phyloP scores from a whole-genome alignment of 805 yeast genomes.

The Hanseniaspora valbyensis region DNA sequence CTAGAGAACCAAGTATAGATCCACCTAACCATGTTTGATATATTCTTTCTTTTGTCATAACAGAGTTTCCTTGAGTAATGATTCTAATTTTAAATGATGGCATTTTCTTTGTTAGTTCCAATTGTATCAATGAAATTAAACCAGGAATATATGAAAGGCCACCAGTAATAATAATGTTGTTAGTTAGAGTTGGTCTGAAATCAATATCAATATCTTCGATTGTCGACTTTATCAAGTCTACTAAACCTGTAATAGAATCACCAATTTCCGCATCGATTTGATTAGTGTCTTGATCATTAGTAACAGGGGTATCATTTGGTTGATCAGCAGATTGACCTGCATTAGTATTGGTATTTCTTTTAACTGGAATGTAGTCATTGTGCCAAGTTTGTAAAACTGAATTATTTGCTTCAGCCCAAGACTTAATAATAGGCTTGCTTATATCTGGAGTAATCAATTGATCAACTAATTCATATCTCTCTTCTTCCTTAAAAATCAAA shows the following conservation, averaged over 20 bases:
- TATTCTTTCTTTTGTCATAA: conserved; percentile 47
- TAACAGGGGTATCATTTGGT: conserved; percentile 20
- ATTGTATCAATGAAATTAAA: conserved; percentile 60
- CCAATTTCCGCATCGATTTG: conserved; percentile 3
- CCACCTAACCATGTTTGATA: conserved; percentile 90
- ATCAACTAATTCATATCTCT: conserved; percentile 53
- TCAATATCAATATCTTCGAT: conserved; percentile 59
- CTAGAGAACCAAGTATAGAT: conserved; percentile 72
- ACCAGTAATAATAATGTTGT: conserved; percentile 80
- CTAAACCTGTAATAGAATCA: conserved; percentile 37
- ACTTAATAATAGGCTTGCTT: conserved; percentile 32
- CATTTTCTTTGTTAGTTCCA: conserved; percentile 55
- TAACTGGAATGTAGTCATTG: conserved; percentile 65
- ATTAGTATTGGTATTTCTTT: conserved; percentile 37
- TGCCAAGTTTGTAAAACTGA: conserved; percentile 46
- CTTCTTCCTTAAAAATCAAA: conserved; percentile 46
- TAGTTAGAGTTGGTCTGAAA: conserved; percentile 73
- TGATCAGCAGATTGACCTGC: conserved; percentile 22
- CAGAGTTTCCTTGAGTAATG: conserved; percentile 64
- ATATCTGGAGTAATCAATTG: conserved; percentile 53
- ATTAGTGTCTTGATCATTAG: conserved; percentile 23
- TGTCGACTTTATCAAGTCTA: conserved; percentile 50
- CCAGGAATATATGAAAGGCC: conserved; percentile 74
- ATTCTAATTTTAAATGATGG: conserved; percentile 81
- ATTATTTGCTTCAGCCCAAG: conserved; percentile 32